phyloP scores from a whole-genome alignment of 768 basidiomycete genomes.

The Trametes cingulata region DNA sequence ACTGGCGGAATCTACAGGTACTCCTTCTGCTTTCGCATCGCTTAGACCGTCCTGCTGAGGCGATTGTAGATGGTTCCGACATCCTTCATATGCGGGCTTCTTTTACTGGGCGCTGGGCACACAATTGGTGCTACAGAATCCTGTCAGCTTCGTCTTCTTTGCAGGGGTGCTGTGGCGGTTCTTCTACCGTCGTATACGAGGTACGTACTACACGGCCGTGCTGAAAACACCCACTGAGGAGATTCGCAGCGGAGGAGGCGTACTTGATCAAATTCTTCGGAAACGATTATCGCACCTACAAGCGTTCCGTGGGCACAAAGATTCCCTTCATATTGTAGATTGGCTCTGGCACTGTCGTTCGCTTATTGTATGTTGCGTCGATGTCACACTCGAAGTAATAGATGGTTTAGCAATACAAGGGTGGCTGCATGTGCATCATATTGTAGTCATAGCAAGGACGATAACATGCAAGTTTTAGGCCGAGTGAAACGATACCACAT shows the following conservation, averaged over 20 bases:
- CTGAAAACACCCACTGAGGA: not conserved
- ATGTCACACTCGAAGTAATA: not conserved
- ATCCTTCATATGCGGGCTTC: conserved; percentile 97
- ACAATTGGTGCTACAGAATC: conserved; percentile 89
- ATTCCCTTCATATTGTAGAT: conserved; percentile 81
- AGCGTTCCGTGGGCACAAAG: conserved; percentile 74
- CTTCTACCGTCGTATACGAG: conserved; percentile 77
- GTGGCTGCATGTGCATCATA: conserved; percentile 32
- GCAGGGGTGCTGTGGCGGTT: conserved; percentile 76
- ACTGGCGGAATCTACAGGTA: conserved; percentile 89
- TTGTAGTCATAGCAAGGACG: conserved; percentile 27
- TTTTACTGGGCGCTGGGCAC: conserved; percentile 98
- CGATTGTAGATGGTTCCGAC: conserved; percentile 70
- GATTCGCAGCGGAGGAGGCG: conserved; percentile 70
- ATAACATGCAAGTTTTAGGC: conserved; percentile 33
- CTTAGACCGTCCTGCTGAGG: not conserved
- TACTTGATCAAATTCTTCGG: conserved; percentile 88
- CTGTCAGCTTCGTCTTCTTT: conserved; percentile 69
- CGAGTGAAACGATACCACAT: conserved; percentile 22
- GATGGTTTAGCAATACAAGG: conserved; percentile 9
- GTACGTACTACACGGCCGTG: conserved; percentile 45
- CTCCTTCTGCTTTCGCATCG: conserved; percentile 32
- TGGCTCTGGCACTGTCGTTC: not conserved
- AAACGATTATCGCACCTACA: conserved; percentile 77
- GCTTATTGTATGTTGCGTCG: not conserved